phyloP scores from a whole-genome alignment of 345 rosid species.

The Brassica nigra region DNA sequence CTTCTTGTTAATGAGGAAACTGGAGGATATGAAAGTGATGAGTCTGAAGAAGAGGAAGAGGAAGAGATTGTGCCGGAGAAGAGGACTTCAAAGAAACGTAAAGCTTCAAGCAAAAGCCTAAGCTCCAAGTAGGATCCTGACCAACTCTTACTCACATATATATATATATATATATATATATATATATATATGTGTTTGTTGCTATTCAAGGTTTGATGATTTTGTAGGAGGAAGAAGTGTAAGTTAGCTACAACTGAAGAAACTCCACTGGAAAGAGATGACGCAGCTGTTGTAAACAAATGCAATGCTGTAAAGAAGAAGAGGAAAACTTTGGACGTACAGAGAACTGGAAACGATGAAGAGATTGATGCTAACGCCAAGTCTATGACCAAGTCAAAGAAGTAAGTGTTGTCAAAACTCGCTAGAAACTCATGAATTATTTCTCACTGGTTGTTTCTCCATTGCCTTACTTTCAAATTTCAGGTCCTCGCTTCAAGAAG shows the following conservation, averaged over 20 bases:
- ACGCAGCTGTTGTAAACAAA: constrained; percentile 25
- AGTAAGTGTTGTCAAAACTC: constrained; percentile 41
- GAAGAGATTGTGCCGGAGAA: constrained; percentile 44
- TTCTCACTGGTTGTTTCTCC: constrained; percentile 16
- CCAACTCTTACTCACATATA: not conserved
- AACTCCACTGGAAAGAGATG: constrained; percentile 32
- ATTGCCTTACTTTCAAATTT: constrained; percentile 5
- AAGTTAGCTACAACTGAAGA: constrained; percentile 53
- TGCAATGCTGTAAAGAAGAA: constrained; percentile 42
- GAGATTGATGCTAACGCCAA: constrained; percentile 34
- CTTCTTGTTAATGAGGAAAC: constrained; percentile 67
- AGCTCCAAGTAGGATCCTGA: constrained; percentile 61
- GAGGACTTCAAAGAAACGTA: constrained; percentile 66
- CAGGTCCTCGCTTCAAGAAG: constrained; percentile 52
- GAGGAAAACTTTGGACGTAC: constrained; percentile 32
- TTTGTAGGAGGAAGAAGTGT: constrained; percentile 69
- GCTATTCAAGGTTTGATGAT: constrained; percentile 20
- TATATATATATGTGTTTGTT: not conserved
- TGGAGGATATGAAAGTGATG: constrained; percentile 71
- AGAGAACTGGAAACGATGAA: constrained; percentile 37
- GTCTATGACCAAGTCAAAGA: constrained; percentile 29
- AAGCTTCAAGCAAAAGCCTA: constrained; percentile 57
- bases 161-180: no score
- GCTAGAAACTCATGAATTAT: not conserved
- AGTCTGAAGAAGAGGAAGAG: constrained; percentile 60